These are phyloP conservation scores for Sonneratia caseolaris DNA, from an alignment of 345 rosid species.

Conservation along the genomic window DNA sequence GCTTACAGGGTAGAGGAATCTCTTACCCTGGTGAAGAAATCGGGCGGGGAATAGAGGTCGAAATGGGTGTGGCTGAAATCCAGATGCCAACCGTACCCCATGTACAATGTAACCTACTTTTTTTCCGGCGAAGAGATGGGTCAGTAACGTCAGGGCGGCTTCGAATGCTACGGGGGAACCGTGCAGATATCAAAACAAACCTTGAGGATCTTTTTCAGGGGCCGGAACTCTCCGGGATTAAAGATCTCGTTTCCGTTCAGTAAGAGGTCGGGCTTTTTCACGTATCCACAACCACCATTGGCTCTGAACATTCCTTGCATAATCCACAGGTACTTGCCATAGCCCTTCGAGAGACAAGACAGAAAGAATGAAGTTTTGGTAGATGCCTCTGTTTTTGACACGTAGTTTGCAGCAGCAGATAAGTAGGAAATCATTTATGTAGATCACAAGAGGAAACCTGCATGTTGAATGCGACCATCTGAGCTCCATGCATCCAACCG, in stretches of 20 bases:
- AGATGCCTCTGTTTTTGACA: not conserved
- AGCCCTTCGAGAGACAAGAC: conserved; percentile 28
- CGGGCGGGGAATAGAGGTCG: conserved; percentile 79
- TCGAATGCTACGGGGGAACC: not conserved
- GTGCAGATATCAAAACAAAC: conserved; percentile 13
- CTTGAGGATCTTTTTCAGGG: conserved; percentile 35
- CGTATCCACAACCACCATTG: conserved; percentile 75
- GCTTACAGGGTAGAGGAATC: not conserved
- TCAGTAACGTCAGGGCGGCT: not conserved
- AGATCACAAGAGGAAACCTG: conserved; percentile 34
- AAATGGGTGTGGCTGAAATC: conserved; percentile 58
- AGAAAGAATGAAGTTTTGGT: conserved; percentile 1
- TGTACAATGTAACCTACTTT: conserved; percentile 45
- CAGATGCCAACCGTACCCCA: conserved; percentile 73
- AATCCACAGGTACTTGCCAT: conserved; percentile 56
- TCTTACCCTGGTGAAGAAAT: conserved; percentile 61
- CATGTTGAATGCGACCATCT: conserved; percentile 98
- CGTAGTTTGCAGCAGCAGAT: not conserved
- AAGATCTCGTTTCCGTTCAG: conserved; percentile 28
- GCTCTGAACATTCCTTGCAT: conserved; percentile 88
- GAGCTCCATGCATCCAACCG: conserved; percentile 95
- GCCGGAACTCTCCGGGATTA: conserved; percentile 27
- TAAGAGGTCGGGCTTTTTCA: conserved; percentile 62
- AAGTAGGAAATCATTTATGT: not conserved
- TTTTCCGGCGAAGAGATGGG: not conserved